Base-by-base conservation (phyloP, 352 stramenopile species). In the Phytophthora boehmeriae region DNA sequence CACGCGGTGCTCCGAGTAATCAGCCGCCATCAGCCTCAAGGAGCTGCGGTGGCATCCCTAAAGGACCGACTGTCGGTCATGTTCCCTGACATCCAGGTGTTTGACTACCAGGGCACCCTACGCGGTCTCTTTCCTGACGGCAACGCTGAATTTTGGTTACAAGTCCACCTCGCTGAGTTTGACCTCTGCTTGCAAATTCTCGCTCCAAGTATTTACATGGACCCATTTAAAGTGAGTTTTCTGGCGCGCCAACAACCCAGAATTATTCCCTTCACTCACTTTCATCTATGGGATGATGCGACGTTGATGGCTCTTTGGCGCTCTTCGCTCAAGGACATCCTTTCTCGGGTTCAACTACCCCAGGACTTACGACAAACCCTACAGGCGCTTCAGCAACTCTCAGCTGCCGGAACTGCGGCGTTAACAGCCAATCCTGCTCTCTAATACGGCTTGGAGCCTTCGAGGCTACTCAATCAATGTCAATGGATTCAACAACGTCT, bases 161-260 rank as follows among this genome's bases (percentile, higher is more conserved):
- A 53, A 53, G 23, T 53, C 6, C 28, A 34, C 23, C 17, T 53
- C 20, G 45, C 45, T 4, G 45, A 53, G 28, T 38, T 53, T 27
- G 45, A 53, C 25, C 45, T 53, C 5, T 11, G 13, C 16, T 17
- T 53, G 9, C 45, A 53, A 20, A 19, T 53, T 2, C 16, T 53
- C 4, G 45, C 28, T 16, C 25, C 45, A 36, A 38, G 23, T 4
- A 53, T 53, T 9, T 53, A 53, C 22, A 39, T 53, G 16, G 45
- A 53, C 4, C 45, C 45, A 4, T 14, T 34, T 23, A 53, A 53
- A 35, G 14, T 48, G 5, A 8, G 42, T 20, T 13, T n/a, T 13
- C 11, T 48, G 8, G 19, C 22, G 19, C 14, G 11, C 5, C 42
- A 5, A 9, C 13, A 23, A 16, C 42, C 4, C 23, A n/a, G n/a